These are phyloP conservation scores for Blastocystis sp. DNA, from an alignment of 352 stramenopile species.

Conservation along the genomic window DNA sequence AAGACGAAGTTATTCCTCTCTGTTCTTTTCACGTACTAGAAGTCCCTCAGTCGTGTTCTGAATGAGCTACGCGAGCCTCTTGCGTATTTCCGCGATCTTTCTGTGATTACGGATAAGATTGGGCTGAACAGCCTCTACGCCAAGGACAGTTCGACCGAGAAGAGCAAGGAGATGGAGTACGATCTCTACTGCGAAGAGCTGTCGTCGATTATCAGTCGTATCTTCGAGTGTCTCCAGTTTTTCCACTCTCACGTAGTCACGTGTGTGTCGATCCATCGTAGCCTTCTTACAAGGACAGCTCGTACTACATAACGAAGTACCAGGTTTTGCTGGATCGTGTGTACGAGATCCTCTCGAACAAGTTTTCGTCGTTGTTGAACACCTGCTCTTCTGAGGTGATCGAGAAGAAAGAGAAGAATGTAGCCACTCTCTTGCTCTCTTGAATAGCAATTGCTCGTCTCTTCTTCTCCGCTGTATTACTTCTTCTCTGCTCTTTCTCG, in stretches of 20 bases:
- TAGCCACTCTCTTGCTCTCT: background rate
- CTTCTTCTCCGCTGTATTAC: conserved; percentile 43
- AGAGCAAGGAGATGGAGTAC: conserved; percentile 46
- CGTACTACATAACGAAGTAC: background rate
- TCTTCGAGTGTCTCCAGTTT: conserved; percentile 42
- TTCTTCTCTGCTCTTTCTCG: conserved; percentile 11
- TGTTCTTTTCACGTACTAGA: background rate
- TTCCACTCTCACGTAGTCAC: conserved; percentile 11
- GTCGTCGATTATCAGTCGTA: background rate
- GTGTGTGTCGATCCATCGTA: background rate
- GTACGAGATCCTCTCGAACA: conserved; percentile 6
- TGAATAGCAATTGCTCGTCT: conserved; percentile 1
- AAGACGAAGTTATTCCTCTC: background rate
- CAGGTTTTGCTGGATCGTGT: background rate
- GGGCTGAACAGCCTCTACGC: conserved; percentile 14
- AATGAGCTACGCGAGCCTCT: background rate
- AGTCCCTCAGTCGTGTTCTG: conserved; percentile 10
- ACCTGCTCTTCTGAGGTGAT: background rate
- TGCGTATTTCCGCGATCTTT: conserved; percentile 38
- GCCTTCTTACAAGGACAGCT: conserved; percentile 20
- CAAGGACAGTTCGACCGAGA: background rate
- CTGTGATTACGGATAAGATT: conserved; percentile 54
- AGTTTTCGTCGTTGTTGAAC: conserved; percentile 6
- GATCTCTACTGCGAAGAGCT: conserved; percentile 32
- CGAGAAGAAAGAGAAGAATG: conserved; percentile 1